phyloP scores from a whole-genome alignment of 257 asterid species.

The Primulina tabacum region DNA sequence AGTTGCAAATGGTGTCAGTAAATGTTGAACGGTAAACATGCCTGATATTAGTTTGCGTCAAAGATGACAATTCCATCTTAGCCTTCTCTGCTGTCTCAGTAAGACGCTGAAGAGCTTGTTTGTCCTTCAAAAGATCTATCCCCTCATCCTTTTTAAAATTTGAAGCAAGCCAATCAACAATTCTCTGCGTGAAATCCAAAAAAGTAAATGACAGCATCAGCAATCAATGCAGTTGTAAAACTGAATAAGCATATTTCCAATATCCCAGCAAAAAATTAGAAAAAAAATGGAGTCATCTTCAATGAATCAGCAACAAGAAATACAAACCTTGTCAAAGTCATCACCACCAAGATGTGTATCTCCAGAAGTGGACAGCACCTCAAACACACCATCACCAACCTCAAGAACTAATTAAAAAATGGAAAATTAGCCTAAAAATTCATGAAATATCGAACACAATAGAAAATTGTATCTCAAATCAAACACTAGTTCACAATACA shows the following conservation, averaged over 20 bases:
- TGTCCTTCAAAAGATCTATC: conserved; percentile 86
- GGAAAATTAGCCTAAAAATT: background rate
- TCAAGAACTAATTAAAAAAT: conserved; percentile 60
- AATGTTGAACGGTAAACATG: conserved; percentile 3
- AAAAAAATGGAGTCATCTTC: background rate
- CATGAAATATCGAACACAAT: background rate
- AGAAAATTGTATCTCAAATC: background rate
- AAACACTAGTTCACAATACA: background rate
- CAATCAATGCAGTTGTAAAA: conserved; percentile 1
- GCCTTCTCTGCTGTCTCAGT: conserved; percentile 99
- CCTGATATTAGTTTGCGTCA: conserved; percentile 92
- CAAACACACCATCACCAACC: conserved; percentile 96
- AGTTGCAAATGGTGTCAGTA: conserved; percentile 1
- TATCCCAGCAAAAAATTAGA: background rate
- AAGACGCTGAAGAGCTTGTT: conserved; percentile 97
- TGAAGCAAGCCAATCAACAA: conserved; percentile 91
- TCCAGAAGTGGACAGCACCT: conserved; percentile 93
- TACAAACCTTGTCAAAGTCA: conserved; percentile 82
- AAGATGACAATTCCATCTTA: conserved; percentile 91
- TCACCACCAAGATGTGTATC: conserved; percentile 99
- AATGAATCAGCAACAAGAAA: conserved; percentile 3
- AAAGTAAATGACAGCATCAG: conserved; percentile 11
- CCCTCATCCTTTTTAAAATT: conserved; percentile 87
- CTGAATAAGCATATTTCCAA: background rate
- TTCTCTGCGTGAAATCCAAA: conserved; percentile 49